phyloP scores from a whole-genome alignment of 345 rosid species.

The Aquilaria yunnanensis region DNA sequence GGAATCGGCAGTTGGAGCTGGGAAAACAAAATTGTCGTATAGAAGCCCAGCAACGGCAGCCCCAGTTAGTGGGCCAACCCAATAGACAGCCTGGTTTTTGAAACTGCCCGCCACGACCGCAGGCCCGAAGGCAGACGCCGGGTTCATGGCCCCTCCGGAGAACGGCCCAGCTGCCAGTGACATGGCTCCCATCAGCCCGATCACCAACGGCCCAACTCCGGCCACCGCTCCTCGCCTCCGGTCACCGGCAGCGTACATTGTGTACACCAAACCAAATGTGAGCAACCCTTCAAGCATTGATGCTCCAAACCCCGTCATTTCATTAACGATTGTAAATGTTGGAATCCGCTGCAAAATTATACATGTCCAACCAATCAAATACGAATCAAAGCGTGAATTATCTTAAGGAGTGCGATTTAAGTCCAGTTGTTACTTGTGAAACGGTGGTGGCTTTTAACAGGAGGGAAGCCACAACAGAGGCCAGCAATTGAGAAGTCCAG shows the following conservation, averaged over 20 bases:
- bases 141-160: slow-evolving; percentile 93
- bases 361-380: no score
- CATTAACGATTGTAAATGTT: slow-evolving; percentile 47
- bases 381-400: neutral
- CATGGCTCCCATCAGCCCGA: slow-evolving; percentile 69
- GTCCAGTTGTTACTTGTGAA: slow-evolving; percentile 17
- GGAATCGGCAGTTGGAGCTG: slow-evolving; percentile 15
- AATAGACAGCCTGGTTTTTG: slow-evolving; percentile 85
- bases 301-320: slow-evolving; percentile 94
- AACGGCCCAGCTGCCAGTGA: slow-evolving; percentile 72
- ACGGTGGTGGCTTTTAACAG: slow-evolving; percentile 27
- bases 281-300: slow-evolving; percentile 68
- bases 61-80: slow-evolving; percentile 89
- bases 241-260: slow-evolving; percentile 52
- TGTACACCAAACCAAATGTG: slow-evolving; percentile 68
- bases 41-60: slow-evolving; percentile 66
- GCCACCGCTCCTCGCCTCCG: slow-evolving; percentile 41
- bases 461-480: no score
- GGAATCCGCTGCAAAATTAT: slow-evolving; percentile 43
- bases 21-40: slow-evolving; percentile 54
- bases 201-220: slow-evolving; percentile 45
- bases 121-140: slow-evolving; percentile 75
- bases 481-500: no score
- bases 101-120: slow-evolving; percentile 65
- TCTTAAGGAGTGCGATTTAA: neutral